phyloP scores from a whole-genome alignment of 208 protist genomes.

The Wallacemonas rigidus region DNA sequence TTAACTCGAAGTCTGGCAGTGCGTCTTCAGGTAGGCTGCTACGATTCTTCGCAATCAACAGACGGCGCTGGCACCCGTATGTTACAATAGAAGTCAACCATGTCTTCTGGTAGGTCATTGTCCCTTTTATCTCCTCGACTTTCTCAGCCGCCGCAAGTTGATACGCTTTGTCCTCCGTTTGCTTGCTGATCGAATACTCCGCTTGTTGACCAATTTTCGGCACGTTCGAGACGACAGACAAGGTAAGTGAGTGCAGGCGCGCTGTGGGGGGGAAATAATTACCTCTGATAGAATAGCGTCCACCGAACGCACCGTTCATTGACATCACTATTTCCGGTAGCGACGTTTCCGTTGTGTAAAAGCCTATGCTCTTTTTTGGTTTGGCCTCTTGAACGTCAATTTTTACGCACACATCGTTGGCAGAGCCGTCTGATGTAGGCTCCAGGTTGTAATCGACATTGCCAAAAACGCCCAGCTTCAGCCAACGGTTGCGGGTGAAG shows the following conservation, averaged over 20 bases:
- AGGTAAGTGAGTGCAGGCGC: conserved; percentile 66
- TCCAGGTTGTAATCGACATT: conserved; percentile 85
- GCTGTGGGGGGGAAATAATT: conserved; percentile 85
- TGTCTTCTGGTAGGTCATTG: conserved; percentile 51
- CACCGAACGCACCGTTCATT: conserved; percentile 76
- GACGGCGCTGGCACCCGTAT: conserved; percentile 72
- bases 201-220: conserved; percentile 73
- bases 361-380: conserved; percentile 69
- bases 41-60: conserved; percentile 57
- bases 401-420: conserved; percentile 74
- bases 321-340: conserved; percentile 73
- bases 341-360: conserved; percentile 85
- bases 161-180: conserved; percentile 66
- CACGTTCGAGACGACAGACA: conserved; percentile 80
- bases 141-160: conserved; percentile 67
- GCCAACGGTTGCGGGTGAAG: conserved; percentile 57
- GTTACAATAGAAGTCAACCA: conserved; percentile 58
- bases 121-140: conserved; percentile 73
- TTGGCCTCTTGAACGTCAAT: conserved; percentile 74
- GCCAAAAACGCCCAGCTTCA: conserved; percentile 66
- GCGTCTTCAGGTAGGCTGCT: conserved; percentile 30
- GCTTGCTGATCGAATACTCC: conserved; percentile 74
- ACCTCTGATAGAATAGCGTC: conserved; percentile 72
- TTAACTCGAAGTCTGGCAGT: conserved; percentile 52
- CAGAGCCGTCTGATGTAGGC: conserved; percentile 63